Base-by-base conservation (phyloP, 2,329 filamentous ascomycete species). In the Sporothrix mexicana region DNA sequence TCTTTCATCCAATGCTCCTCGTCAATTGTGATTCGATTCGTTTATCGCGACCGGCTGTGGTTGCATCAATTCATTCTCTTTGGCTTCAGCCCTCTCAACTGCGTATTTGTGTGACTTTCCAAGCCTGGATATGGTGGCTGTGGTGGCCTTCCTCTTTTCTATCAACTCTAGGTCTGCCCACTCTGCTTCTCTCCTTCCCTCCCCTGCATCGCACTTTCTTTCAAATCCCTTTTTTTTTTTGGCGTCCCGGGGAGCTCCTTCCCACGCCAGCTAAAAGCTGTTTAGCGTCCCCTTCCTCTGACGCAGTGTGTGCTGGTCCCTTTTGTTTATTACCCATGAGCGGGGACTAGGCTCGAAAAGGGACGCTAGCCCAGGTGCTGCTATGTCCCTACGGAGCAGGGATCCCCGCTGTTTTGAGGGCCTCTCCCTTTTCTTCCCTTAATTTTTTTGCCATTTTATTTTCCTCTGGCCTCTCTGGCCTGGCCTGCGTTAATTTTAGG, bases 221-320 rank as follows among this genome's bases (percentile, higher is more conserved):
- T 15, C 10, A 23, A 17, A 36, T 43, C 57, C 55, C 45, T 66
- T 41, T 15, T 36, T 61, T 72, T 36, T 61, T 72, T 41, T 68
- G 36, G 47, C 55, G 53, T 62, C n/a, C 70, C 53, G 61, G 62
- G 70, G 64, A 69, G 71, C 62, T 72, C 70, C 61, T 72, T 68
- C 71, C 30, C 71, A 69, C 53, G 25, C 41, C 53, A 53, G 55
- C 71, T 36, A 36, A 36, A 36, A 36, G 30, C 30, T 36, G 30
- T 36, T 36, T 72, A 72, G 71, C 64, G 71, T 36, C 30, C 3
- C 30, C 30, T 36, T 7, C 71, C 53, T 72, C 62, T 68, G 70
- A 68, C 70, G 70, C 70, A 72, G 49, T 45, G 45, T 45, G 68
- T 70, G 66, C 10, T 64, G 59, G 30, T 36, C 45, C 36, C 43